These are phyloP conservation scores for Auriscalpium orientale DNA, from an alignment of 768 basidiomycete genomes.

Conservation along the genomic window DNA sequence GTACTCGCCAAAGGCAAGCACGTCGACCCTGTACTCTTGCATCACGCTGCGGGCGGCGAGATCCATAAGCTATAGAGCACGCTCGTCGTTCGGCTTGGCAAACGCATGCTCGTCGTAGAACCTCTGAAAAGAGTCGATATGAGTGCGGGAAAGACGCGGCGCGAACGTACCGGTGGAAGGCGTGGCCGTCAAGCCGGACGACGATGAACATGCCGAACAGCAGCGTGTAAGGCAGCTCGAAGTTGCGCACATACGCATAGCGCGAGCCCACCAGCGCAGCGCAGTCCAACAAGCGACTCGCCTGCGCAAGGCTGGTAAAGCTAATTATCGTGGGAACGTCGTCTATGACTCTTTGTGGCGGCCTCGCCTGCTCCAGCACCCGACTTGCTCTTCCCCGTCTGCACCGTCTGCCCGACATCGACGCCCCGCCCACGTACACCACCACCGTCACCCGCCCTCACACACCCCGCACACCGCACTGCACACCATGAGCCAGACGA, in stretches of 20 bases:
- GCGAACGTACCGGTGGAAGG: slow-evolving; percentile 74
- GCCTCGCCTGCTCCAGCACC: not conserved
- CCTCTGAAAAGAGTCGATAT: slow-evolving; percentile 30
- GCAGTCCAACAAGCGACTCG: not conserved
- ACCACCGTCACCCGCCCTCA: slow-evolving; percentile 10
- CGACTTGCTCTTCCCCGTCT: not conserved
- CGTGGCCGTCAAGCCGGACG: slow-evolving; percentile 85
- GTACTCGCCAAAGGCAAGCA: slow-evolving; percentile 91
- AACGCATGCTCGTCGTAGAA: slow-evolving; percentile 83
- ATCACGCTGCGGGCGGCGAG: slow-evolving; percentile 76
- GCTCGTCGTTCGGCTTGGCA: slow-evolving; percentile 84
- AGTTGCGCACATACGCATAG: slow-evolving; percentile 84
- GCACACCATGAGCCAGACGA: not conserved
- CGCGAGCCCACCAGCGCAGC: slow-evolving; percentile 83
- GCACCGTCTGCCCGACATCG: not conserved
- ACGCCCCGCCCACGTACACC: slow-evolving; percentile 2
- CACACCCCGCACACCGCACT: slow-evolving; percentile 11
- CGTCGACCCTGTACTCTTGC: slow-evolving; percentile 75
- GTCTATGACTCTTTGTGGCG: not conserved
- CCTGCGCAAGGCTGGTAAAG: not conserved
- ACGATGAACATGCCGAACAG: slow-evolving; percentile 81
- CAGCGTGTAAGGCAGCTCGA: slow-evolving; percentile 82
- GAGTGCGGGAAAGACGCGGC: not conserved
- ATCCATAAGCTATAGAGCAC: slow-evolving; percentile 89
- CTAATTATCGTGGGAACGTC: slow-evolving; percentile 7